These are phyloP conservation scores for Cinnamomum chago DNA, from an alignment of 164 flowering plant species.

Conservation along the genomic window DNA sequence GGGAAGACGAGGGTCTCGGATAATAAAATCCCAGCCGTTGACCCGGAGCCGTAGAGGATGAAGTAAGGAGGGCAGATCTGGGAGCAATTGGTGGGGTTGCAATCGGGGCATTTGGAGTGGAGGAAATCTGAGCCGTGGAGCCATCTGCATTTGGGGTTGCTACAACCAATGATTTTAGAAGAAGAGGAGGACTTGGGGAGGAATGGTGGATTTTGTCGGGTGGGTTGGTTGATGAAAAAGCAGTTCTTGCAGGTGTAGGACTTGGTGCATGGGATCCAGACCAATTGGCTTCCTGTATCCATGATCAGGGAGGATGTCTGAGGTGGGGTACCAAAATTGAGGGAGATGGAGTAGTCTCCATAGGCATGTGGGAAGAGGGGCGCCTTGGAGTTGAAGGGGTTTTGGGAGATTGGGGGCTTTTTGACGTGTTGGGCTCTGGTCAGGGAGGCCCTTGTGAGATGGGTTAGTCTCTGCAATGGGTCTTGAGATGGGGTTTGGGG, in stretches of 20 bases:
- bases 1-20: slow-evolving; percentile 42
- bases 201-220: slow-evolving; percentile 22
- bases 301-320: slow-evolving; percentile 45
- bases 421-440: slow-evolving; percentile 52
- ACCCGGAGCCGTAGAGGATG: slow-evolving; percentile 45
- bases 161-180: slow-evolving; percentile 41
- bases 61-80: slow-evolving; percentile 55
- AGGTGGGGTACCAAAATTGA: slow-evolving; percentile 61
- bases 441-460: slow-evolving; percentile 37
- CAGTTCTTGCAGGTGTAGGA: slow-evolving; percentile 47
- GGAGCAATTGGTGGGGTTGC: slow-evolving; percentile 27
- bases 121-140: slow-evolving; percentile 24
- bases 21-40: slow-evolving; percentile 45
- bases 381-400: slow-evolving; percentile 10
- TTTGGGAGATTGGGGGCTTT: slow-evolving; percentile 18
- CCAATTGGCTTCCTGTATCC: slow-evolving; percentile 57
- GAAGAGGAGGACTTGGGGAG: slow-evolving; percentile 51
- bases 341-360: slow-evolving; percentile 57
- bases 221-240: slow-evolving; percentile 11
- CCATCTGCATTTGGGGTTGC: slow-evolving; percentile 61
- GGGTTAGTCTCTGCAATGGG: slow-evolving; percentile 26
- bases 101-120: slow-evolving; percentile 26
- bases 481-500: slow-evolving; percentile 19
- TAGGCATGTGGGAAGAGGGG: slow-evolving; percentile 45
- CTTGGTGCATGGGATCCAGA: slow-evolving; percentile 65